Conservation (phyloP, 2,329 filamentous ascomycete genomes). For the Xylariales sp. region DNA sequence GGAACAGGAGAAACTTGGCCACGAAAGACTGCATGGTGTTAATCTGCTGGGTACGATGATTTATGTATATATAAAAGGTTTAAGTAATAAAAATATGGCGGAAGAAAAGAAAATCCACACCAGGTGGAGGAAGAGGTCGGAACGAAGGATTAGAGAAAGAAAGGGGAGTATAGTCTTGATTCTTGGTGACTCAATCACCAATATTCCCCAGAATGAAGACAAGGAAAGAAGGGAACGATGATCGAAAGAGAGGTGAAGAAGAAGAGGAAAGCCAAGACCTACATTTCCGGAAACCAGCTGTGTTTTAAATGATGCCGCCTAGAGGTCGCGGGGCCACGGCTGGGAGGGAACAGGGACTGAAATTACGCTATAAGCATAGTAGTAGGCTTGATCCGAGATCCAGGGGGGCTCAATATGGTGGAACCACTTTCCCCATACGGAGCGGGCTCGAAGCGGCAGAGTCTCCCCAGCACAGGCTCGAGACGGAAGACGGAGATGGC, state of each 20-base stretch:
- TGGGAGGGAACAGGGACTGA: too few species aligned
- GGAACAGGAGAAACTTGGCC: slow-evolving; percentile 19
- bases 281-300: too few species aligned
- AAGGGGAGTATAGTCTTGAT: slow-evolving; percentile 1
- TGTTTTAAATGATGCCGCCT: too few species aligned
- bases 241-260: slow-evolving; percentile 1
- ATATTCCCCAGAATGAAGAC: not conserved
- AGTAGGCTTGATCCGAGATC: slow-evolving; percentile 4
- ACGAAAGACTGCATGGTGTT: slow-evolving; percentile 20
- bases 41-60: too few species aligned
- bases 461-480: too few species aligned
- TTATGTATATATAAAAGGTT: too few species aligned
- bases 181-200: slow-evolving; percentile 3
- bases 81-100: too few species aligned
- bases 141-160: too few species aligned
- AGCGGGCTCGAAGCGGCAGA: too few species aligned
- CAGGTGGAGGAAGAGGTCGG: slow-evolving; percentile 7
- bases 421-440: too few species aligned
- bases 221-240: too few species aligned
- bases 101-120: slow-evolving; percentile 5
- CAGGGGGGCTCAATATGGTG: not conserved
- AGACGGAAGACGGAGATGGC: slow-evolving; percentile 6
- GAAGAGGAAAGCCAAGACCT: slow-evolving; percentile 4
- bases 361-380: slow-evolving; percentile 2
- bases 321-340: too few species aligned